Evolutionary conservation across 371 early-diverging fungal genomes (phyloP), one percentile per base, ranked within the genome.

Genomic region (Gilbertella persicaria): DNA sequence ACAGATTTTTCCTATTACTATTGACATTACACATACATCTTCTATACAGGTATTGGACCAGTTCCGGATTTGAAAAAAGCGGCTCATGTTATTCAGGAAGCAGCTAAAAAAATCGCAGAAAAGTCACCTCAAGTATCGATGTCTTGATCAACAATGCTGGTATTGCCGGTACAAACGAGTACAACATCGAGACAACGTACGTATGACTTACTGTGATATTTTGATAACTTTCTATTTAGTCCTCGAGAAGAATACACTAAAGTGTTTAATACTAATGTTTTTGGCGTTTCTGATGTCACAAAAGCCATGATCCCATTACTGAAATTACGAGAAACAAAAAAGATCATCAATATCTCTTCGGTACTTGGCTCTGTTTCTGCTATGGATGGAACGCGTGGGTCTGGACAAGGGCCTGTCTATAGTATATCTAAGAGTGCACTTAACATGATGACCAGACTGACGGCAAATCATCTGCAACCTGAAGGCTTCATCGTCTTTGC

Each of bases 371-470:
- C 64, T 10, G 26, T 56, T 23, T 6, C 26, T 36, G 48, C 58
- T 30, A 16, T 28, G 1, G 4, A 43, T 1, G 19, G 44, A 10
- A 24, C 12, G 6, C 4, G 4, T 4, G 5, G 5, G 5, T 5
- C 4, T 9, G 28, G 28, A 5, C 4, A 2, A 3, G 21, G 0
- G 0, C 6, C 23, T 21, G 38, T 49, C 28, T 72, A 72, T 45
- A 39, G 66, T 16, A 53, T 67, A 13, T 62, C 67, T 44, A 72
- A 72, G 35, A 57, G 65, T 28, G 72, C 63, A 0, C 49, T 59
- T 10, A 71, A 71, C 55, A 67, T 67, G 67, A 26, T 60, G 23
- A 51, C 54, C 7, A 58, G 42, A 26, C 8, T 39, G 7, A 48
- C 50, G 9, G 49, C 67, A 7, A 25, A 39, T 3, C 37, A 53